phyloP scores from a whole-genome alignment of 345 rosid genomes.

The Hibiscus trionum region DNA sequence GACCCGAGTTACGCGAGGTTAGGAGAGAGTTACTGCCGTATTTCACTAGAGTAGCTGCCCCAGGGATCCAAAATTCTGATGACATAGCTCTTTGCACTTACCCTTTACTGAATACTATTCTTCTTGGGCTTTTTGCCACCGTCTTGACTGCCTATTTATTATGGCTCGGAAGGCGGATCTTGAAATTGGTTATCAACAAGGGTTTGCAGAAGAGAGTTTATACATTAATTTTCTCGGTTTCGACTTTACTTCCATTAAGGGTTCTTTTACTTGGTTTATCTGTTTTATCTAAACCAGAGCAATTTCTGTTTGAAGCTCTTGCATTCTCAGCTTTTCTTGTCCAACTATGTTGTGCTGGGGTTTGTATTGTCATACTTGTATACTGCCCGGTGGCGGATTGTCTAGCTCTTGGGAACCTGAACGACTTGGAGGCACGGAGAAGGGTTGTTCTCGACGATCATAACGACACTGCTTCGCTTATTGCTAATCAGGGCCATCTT shows the following conservation, averaged over 20 bases:
- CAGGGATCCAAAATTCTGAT: constrained; percentile 22
- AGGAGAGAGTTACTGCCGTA: constrained; percentile 48
- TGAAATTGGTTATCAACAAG: constrained; percentile 85
- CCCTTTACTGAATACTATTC: constrained; percentile 79
- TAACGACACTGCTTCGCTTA: constrained; percentile 45
- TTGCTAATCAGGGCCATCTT: constrained; percentile 42
- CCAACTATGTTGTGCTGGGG: constrained; percentile 62
- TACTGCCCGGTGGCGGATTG: constrained; percentile 91
- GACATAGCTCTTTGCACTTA: constrained; percentile 64
- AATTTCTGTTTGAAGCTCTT: constrained; percentile 65
- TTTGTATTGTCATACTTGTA: constrained; percentile 75
- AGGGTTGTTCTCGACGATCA: constrained; percentile 33
- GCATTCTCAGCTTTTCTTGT: constrained; percentile 75
- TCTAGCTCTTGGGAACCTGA: constrained; percentile 61
- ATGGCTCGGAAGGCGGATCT: constrained; percentile 87
- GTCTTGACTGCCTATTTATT: constrained; percentile 66
- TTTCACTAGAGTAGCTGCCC: constrained; percentile 51
- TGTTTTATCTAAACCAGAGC: constrained; percentile 61
- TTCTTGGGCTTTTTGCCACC: constrained; percentile 67
- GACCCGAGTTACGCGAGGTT: constrained; percentile 51
- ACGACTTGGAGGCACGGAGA: constrained; percentile 58
- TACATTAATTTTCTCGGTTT: constrained; percentile 70
- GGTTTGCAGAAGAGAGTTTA: constrained; percentile 89
- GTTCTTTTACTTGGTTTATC: constrained; percentile 80
- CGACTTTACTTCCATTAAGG: constrained; percentile 80